phyloP scores from a whole-genome alignment of 2,329 filamentous ascomycete genomes.

The Fusarium beomiforme region DNA sequence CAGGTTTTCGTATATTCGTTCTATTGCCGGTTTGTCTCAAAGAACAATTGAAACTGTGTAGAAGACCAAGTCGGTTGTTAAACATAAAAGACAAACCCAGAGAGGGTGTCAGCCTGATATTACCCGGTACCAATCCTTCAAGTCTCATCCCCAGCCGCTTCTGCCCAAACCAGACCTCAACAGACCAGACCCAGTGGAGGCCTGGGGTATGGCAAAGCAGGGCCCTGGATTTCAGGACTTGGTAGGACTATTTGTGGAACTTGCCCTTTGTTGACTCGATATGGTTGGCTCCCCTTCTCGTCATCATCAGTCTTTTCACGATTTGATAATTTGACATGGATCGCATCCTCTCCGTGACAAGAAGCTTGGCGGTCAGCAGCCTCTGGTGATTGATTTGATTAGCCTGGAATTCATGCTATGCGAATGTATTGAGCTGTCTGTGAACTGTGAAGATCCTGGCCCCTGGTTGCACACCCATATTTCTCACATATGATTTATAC shows the following conservation, averaged over 20 bases:
- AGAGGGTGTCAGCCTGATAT: background rate
- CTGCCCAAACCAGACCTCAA: background rate
- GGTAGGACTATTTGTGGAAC: conserved; percentile 17
- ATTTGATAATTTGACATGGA: background rate
- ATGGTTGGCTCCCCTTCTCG: background rate
- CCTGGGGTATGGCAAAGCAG: background rate
- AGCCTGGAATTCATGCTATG: background rate
- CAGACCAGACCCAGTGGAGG: background rate
- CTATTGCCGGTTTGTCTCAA: background rate
- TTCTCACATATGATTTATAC: background rate
- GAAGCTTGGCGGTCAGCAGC: conserved; percentile 2
- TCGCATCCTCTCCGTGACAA: background rate
- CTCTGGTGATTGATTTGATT: background rate
- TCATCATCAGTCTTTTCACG: background rate
- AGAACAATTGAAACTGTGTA: background rate
- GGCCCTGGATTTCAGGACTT: conserved; percentile 13
- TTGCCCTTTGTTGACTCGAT: background rate
- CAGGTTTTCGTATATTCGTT: background rate
- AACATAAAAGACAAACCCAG: background rate
- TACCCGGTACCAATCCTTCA: background rate
- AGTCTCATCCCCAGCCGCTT: background rate
- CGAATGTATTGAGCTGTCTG: background rate
- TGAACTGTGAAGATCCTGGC: background rate
- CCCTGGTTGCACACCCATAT: background rate
- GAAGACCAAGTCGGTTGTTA: background rate